These are phyloP conservation scores for Hygrophila difformis DNA, from an alignment of 257 asterid genomes.

Conservation along the genomic window DNA sequence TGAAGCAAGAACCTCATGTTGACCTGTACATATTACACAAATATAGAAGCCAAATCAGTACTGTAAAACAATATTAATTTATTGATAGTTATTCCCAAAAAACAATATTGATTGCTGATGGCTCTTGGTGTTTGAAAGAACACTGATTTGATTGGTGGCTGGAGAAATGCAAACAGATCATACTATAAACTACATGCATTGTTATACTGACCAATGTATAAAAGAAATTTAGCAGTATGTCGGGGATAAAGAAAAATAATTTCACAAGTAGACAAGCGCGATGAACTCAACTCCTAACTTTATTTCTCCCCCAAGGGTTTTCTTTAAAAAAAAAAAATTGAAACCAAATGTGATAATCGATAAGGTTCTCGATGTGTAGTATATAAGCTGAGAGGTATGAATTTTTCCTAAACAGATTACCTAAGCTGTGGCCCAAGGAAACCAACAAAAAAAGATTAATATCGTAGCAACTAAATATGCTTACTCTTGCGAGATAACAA, in stretches of 20 bases:
- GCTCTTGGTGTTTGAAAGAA: neutral
- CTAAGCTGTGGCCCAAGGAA: slow-evolving; percentile 4
- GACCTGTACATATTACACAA: slow-evolving; percentile 47
- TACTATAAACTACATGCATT: slow-evolving; percentile 7
- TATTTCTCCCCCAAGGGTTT: no score
- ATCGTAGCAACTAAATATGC: slow-evolving; percentile 23
- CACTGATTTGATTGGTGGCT: no score
- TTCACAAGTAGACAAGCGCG: no score
- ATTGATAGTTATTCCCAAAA: no score
- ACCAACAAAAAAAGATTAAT: slow-evolving; percentile 14
- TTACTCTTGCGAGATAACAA: slow-evolving; percentile 90
- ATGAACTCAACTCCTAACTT: no score
- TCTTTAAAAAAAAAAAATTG: no score
- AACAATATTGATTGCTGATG: slow-evolving; percentile 3
- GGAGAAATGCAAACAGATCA: slow-evolving; percentile 1
- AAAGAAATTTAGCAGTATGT: no score
- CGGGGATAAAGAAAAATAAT: neutral
- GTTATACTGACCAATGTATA: neutral
- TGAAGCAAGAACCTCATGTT: slow-evolving; percentile 95
- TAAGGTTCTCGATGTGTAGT: no score
- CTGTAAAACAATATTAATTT: neutral
- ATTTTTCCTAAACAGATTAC: slow-evolving; percentile 9
- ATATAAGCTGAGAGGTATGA: neutral
- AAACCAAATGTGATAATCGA: no score
- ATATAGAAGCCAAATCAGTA: slow-evolving; percentile 10